These are phyloP conservation scores for Colletotrichum eleusines DNA, from an alignment of 2,329 filamentous ascomycete genomes.

Conservation along the genomic window DNA sequence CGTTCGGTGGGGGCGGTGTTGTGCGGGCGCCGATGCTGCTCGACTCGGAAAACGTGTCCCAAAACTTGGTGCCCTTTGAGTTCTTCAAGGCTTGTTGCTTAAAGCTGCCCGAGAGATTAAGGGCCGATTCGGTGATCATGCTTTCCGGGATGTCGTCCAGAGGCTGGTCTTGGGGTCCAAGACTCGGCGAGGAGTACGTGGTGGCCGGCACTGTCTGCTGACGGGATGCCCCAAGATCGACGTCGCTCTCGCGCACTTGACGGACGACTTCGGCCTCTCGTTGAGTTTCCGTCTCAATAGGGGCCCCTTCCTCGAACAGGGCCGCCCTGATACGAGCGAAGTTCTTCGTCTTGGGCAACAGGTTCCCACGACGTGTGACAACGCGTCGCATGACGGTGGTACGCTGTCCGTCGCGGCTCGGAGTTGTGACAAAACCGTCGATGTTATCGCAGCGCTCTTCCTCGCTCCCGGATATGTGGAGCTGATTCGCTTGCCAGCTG, in stretches of 20 bases:
- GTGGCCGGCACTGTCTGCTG: conserved; percentile 64
- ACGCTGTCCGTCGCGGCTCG: conserved; percentile 69
- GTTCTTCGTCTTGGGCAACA: conserved; percentile 94
- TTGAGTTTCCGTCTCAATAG: conserved; percentile 87
- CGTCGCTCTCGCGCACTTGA: conserved; percentile 92
- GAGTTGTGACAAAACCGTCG: conserved; percentile 56
- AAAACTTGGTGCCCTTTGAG: conserved; percentile 78
- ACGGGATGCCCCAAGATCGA: conserved; percentile 65
- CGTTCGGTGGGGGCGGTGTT: conserved; percentile 74
- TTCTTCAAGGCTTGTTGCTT: conserved; percentile 80
- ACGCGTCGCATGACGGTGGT: conserved; percentile 80
- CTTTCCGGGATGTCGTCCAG: conserved; percentile 80
- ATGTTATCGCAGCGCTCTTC: conserved; percentile 77
- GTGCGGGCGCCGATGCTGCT: conserved; percentile 63
- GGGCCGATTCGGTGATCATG: conserved; percentile 68
- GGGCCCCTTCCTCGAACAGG: conserved; percentile 87
- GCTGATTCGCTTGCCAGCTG: conserved; percentile 88
- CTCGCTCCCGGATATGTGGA: conserved; percentile 83
- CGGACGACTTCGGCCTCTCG: conserved; percentile 96
- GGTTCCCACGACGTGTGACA: conserved; percentile 88
- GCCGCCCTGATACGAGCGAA: conserved; percentile 94
- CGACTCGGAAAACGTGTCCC: conserved; percentile 82
- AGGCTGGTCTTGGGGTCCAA: conserved; percentile 70
- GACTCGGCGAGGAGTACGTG: conserved; percentile 75
- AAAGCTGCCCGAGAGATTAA: conserved; percentile 73